A percentile compares a stretch with the other conserved stretches of the same genome.
phyloP scores from a whole-genome alignment of 352 stramenopile genomes.

The Stephanocyclus meneghinianus region DNA sequence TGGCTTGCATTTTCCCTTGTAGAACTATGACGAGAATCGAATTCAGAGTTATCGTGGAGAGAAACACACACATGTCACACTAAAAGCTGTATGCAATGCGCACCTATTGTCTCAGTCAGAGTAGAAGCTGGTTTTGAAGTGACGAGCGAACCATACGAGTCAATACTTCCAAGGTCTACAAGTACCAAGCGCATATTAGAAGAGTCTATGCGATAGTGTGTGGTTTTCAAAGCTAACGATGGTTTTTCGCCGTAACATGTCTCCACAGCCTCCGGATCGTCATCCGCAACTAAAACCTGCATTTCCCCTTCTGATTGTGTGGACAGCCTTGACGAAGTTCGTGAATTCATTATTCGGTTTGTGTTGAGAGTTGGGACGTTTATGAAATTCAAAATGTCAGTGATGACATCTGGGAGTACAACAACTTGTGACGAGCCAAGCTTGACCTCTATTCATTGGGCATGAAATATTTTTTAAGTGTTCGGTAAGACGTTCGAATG shows the following conservation, averaged over 20 bases:
- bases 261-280: constrained; percentile 50
- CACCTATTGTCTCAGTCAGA: constrained; percentile 69
- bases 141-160: constrained; percentile 48
- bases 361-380: constrained; percentile 30
- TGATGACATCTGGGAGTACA: constrained; percentile 78
- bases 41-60: background rate
- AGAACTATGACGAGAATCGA: constrained; percentile 36
- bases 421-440: constrained; percentile 80
- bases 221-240: constrained; percentile 41
- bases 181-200: constrained; percentile 63
- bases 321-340: constrained; percentile 16
- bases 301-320: constrained; percentile 15
- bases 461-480: background rate
- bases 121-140: constrained; percentile 34
- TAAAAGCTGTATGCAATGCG: background rate
- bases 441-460: constrained; percentile 59
- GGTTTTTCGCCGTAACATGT: constrained; percentile 20
- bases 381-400: constrained; percentile 71
- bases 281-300: constrained; percentile 44
- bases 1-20: constrained; percentile 72
- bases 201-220: constrained; percentile 60
- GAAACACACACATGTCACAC: background rate
- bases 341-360: constrained; percentile 14
- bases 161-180: constrained; percentile 59
- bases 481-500: too few relatives aligned